These are phyloP conservation scores for Beta vulgaris DNA, from an alignment of 148 eudicot species.

Conservation along the genomic window DNA sequence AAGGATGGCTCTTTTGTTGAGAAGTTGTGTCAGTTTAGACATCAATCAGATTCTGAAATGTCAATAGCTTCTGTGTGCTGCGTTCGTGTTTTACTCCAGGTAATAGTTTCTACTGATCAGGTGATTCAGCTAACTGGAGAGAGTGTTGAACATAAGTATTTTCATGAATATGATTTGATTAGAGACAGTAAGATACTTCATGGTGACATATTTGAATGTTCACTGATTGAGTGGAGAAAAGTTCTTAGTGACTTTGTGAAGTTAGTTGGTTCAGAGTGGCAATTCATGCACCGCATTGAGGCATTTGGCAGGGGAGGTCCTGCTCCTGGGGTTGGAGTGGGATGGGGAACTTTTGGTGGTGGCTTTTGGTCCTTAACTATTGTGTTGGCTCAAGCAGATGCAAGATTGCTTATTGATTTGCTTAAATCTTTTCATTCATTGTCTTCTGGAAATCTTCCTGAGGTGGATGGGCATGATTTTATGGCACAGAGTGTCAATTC, in stretches of 20 bases:
- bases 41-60: constrained; percentile 42
- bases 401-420: constrained; percentile 51
- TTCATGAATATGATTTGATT: constrained; percentile 13
- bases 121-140: constrained; percentile 47
- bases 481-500: constrained; percentile 45
- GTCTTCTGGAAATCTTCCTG: constrained; percentile 22
- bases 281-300: constrained; percentile 48
- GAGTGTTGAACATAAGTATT: constrained; percentile 20
- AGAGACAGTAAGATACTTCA: constrained; percentile 47
- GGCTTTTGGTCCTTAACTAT: constrained; percentile 71
- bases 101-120: constrained; percentile 56
- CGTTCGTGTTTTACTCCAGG: constrained; percentile 53
- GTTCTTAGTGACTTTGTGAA: constrained; percentile 44
- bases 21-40: constrained; percentile 53
- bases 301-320: constrained; percentile 91
- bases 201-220: constrained; percentile 51
- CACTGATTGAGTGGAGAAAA: constrained; percentile 38
- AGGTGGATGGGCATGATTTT: constrained; percentile 37
- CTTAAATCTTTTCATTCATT: constrained; percentile 40
- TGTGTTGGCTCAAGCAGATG: constrained; percentile 63
- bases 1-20: constrained; percentile 38
- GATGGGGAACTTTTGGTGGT: constrained; percentile 87
- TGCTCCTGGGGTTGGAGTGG: constrained; percentile 90
- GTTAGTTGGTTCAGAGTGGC: constrained; percentile 48
- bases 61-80: constrained; percentile 67